phyloP scores from a whole-genome alignment of 768 basidiomycete species.

The Hysterangium stoloniferum region DNA sequence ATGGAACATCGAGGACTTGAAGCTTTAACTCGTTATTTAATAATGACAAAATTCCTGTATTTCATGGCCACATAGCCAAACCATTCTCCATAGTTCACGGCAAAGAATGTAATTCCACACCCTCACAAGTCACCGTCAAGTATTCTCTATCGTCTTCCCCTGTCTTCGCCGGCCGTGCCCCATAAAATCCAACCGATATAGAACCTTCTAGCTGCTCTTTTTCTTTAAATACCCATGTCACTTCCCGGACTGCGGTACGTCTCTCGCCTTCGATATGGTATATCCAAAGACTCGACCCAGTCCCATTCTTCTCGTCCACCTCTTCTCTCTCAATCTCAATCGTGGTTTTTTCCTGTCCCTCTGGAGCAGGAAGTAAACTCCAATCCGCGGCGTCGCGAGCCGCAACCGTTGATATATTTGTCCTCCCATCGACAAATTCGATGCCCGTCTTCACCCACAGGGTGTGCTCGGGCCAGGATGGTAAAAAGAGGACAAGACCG shows the following conservation, averaged over 20 bases:
- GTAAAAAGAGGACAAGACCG: slow-evolving; percentile 20
- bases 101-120: not conserved
- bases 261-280: slow-evolving; percentile 15
- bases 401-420: slow-evolving; percentile 22
- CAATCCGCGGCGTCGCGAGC: slow-evolving; percentile 20
- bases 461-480: slow-evolving; percentile 1
- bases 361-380: slow-evolving; percentile 17
- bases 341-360: slow-evolving; percentile 9
- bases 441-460: slow-evolving; percentile 25
- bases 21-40: not conserved
- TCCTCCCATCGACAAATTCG: slow-evolving; percentile 21
- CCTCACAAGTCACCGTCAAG: slow-evolving; percentile 15
- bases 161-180: slow-evolving; percentile 18
- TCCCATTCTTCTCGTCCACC: slow-evolving; percentile 7
- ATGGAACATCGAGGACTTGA: slow-evolving; percentile 69
- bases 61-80: too few species aligned
- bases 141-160: slow-evolving; percentile 11
- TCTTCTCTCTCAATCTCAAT: slow-evolving; percentile 17
- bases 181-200: slow-evolving; percentile 19
- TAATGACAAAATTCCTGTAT: too few species aligned
- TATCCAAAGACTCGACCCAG: slow-evolving; percentile 21
- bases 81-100: too few species aligned
- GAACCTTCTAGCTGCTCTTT: slow-evolving; percentile 10
- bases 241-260: slow-evolving; percentile 19
- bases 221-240: slow-evolving; percentile 23